Conservation (phyloP, 148 eudicot genomes). For the Rhododendron kiyosumense region DNA sequence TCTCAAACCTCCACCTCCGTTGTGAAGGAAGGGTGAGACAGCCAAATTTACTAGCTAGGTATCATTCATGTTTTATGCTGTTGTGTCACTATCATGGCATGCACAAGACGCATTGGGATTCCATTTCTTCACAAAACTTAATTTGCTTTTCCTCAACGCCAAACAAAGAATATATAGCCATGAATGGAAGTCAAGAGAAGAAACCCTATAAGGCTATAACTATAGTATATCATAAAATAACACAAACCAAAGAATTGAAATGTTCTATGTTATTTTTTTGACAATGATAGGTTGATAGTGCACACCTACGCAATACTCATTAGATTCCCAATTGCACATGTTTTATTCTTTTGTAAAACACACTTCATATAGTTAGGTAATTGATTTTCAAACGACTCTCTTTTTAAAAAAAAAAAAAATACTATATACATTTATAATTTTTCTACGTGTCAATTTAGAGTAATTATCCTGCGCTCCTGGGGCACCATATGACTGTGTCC, state of each 20-base stretch:
- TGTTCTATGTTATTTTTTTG: neutral
- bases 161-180: neutral
- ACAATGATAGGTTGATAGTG: neutral
- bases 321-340: neutral
- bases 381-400: too few relatives aligned
- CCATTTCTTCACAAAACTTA: neutral
- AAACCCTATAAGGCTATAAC: neutral
- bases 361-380: too few relatives aligned
- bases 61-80: neutral
- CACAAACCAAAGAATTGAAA: neutral
- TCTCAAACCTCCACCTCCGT: too few relatives aligned
- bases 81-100: neutral
- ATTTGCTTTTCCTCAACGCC: neutral
- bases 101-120: neutral
- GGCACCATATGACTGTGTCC: too few relatives aligned
- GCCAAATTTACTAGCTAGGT: too few relatives aligned
- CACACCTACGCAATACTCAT: neutral
- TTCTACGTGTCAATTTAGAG: too few relatives aligned
- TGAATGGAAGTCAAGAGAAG: neutral
- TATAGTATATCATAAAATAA: neutral
- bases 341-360: too few relatives aligned
- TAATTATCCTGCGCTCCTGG: too few relatives aligned
- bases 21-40: too few relatives aligned
- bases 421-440: too few relatives aligned
- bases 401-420: too few relatives aligned